Evolutionary conservation across 1,284 basidiomycete species (phyloP).

Genomic region (Fomitopsis palustris): DNA sequence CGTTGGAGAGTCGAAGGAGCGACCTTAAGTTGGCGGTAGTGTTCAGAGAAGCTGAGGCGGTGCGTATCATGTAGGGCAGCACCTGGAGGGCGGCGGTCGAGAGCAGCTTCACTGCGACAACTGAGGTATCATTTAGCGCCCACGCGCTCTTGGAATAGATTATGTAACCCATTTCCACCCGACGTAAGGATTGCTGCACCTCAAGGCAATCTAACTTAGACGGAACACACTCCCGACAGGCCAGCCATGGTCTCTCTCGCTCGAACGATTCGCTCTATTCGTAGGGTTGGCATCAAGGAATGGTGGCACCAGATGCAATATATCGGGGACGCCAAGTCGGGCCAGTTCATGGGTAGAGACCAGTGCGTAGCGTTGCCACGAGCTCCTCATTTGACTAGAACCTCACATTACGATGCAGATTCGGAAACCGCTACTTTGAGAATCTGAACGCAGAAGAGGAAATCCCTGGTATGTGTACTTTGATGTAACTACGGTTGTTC

Average conservation of each 20-base stretch:
- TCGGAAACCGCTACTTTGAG: conserved; percentile 91
- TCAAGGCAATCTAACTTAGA: not conserved
- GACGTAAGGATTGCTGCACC: not conserved
- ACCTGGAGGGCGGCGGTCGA: too few relatives aligned
- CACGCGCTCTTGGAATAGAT: not conserved
- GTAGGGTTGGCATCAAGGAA: conserved; percentile 71
- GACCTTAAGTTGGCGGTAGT: not conserved
- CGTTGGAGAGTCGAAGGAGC: not conserved
- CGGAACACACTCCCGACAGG: not conserved
- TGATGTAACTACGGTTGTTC: too few relatives aligned
- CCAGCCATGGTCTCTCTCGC: conserved; percentile 33
- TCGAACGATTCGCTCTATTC: conserved; percentile 74
- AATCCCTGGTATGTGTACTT: conserved; percentile 74
- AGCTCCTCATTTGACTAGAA: not conserved
- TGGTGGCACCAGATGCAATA: conserved; percentile 87
- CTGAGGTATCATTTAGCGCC: not conserved
- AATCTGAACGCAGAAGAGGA: conserved; percentile 84
- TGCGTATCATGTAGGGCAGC: not conserved
- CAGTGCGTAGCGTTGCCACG: conserved; percentile 47
- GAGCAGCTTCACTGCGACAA: too few relatives aligned
- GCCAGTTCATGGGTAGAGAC: conserved; percentile 77
- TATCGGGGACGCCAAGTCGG: conserved; percentile 89
- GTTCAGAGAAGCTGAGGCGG: not conserved
- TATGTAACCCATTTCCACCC: not conserved
- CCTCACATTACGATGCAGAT: conserved; percentile 40